Base-by-base conservation (phyloP, 148 eudicot species). In the Linanthus parryae region DNA sequence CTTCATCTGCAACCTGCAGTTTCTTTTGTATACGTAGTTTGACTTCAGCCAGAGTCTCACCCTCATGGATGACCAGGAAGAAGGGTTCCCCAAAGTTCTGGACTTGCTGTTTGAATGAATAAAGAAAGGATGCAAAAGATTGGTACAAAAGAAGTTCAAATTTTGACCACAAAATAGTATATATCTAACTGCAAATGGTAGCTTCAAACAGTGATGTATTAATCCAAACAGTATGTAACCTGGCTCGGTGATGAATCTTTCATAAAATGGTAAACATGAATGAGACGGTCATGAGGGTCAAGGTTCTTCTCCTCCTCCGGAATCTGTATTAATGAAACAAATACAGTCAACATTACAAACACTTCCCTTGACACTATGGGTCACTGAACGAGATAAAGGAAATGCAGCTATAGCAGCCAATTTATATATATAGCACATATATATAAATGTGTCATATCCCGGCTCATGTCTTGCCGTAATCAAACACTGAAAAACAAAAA, bases 21-120 rank as follows among this genome's bases (percentile, higher is more conserved):
- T 84, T 94, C 68, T 94, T 82, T 48, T 94, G 96, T 61, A 94
- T 64, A 29, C 96, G 78, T 27, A 49, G 63, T 70, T 84, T 94
- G 45, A 94, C 68, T 30, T 94, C 96, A 53, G 88, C 83, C 61
- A 94, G 70, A 7, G 91, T 80, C 62, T 94, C 99, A 22, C 82
- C 84, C 64, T 94, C 99, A 45, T 65, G 95, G 44, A 88, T 80
- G 52, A 88, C 84, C 52, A 94, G 63, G 72, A 94, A 79, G 49
- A 94, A 94, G 5, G 99, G 99, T 28, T 94, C 99, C 57, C 99
- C 99, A 54, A 94, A 94, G 64, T 94, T 87, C 64, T 88, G 96
- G 18, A 88, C 70, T 65, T 84, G 99, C 96, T 88, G 79, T 30
- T 21, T 42, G 7, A 55, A 16, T 8, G 8, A 8, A 2, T 7